phyloP scores from a whole-genome alignment of 2,329 filamentous ascomycete species.

The Lecanosticta acicola region DNA sequence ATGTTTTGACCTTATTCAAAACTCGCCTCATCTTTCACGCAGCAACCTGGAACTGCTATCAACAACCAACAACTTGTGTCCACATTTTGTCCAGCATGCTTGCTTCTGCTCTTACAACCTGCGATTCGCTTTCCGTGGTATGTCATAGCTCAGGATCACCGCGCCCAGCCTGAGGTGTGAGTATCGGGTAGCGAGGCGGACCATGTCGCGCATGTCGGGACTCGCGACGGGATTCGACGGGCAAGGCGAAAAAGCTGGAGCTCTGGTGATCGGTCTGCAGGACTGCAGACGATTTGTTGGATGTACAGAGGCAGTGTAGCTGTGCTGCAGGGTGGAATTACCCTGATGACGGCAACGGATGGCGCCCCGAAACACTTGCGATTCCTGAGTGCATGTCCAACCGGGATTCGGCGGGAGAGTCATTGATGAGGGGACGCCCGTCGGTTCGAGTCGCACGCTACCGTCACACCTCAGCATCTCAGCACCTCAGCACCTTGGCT shows the following conservation, averaged over 20 bases:
- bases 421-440: neutral
- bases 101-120: too few relatives aligned
- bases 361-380: neutral
- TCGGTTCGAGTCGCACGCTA: neutral
- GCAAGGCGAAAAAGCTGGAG: neutral
- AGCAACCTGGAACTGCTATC: too few relatives aligned
- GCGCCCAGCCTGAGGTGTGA: neutral
- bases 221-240: constrained; percentile 1
- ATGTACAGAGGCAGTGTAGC: constrained; percentile 1
- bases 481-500: neutral
- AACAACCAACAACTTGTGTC: too few relatives aligned
- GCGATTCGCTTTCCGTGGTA: neutral
- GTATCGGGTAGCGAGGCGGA: neutral
- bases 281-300: neutral
- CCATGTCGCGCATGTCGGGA: neutral
- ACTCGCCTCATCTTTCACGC: too few relatives aligned
- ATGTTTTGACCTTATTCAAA: too few relatives aligned
- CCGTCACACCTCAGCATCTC: neutral
- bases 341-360: constrained; percentile 1
- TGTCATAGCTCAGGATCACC: neutral
- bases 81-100: too few relatives aligned
- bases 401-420: neutral
- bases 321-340: neutral
- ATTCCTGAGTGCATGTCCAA: neutral
- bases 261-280: too few relatives aligned